Evolutionary conservation across 805 yeast species (phyloP), one percentile per base, ranked within the genome.

Genomic region (Saccharomycopsis amapae): DNA sequence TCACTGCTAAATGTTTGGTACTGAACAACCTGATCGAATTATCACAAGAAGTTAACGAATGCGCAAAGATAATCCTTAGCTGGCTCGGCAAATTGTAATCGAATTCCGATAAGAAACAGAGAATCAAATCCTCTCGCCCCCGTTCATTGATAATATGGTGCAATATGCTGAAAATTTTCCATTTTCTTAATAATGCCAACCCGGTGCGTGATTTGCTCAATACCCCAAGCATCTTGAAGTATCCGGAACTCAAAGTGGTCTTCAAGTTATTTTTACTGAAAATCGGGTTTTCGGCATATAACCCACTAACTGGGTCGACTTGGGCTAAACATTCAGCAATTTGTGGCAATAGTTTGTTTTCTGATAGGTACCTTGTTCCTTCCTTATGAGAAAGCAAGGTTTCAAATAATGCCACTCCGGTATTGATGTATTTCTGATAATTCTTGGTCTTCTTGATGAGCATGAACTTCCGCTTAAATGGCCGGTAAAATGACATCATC

Each of bases 301-400:
- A 74, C 0, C 94, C 94, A 58, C 88, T 80, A 58, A 68, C 72
- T 0, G 90, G 90, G 56, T 85, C 94, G 18, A 85, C 66, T 60
- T 85, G 95, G 0, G 93, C 93, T 35, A 90, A 67, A 42, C 94
- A 80, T 55, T 93, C 96, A 0, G 95, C 88, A 42, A 90, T 71
- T 59, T 90, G 97, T 1, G 95, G 85, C 30, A 90, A 61, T 5
- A 89, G 68, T 62, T 93, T 89, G 61, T 83, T 87, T 45, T 78
- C 82, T 28, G 72, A 64, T 13, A 87, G 66, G 53, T 78, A 81
- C 50, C 71, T 72, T 33, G 76, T 72, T 9, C 97, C 97, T 49
- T 75, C 83, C 0, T 71, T 69, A 25, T 75, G 72, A 1, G 76
- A 66, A 2, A 87, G 64, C 5, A 90, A 64, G 38, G 83, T 72